A percentile compares a stretch with the other conserved stretches of the same genome.
Evolutionary conservation across 2,329 filamentous ascomycete genomes (phyloP).

Genomic region (Thermoascus crustaceus): DNA sequence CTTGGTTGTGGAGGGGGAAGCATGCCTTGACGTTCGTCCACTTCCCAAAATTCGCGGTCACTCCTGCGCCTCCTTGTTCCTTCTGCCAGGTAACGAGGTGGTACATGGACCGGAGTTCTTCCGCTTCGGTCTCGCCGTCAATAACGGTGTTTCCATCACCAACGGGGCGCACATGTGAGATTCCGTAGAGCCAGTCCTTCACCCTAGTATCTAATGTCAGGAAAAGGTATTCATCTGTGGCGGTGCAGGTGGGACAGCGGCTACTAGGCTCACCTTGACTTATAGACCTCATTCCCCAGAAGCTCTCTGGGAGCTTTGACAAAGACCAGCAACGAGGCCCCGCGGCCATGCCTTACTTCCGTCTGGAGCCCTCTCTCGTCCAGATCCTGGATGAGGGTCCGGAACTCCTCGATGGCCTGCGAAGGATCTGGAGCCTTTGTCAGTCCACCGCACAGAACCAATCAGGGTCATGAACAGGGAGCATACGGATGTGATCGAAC

Average conservation of each 20-base stretch:
- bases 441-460: conserved; percentile 6
- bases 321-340: conserved; percentile 71
- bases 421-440: conserved; percentile 47
- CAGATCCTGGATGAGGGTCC: conserved; percentile 67
- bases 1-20: conserved; percentile 73
- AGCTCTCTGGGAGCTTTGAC: conserved; percentile 70
- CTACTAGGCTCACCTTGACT: conserved; percentile 53
- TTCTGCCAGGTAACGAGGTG: conserved; percentile 68
- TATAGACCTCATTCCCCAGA: conserved; percentile 72
- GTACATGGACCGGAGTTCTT: conserved; percentile 80
- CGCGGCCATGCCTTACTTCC: conserved; percentile 74
- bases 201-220: conserved; percentile 47
- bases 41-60: conserved; percentile 58
- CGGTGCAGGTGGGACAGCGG: not conserved
- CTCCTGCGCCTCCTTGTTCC: conserved; percentile 69
- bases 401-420: conserved; percentile 66
- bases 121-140: conserved; percentile 77
- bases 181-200: conserved; percentile 88
- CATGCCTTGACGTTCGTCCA: conserved; percentile 69
- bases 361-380: conserved; percentile 73
- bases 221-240: not conserved
- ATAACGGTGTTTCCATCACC: conserved; percentile 63
- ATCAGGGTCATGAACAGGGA: conserved; percentile 1
- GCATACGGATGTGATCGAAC: conserved; percentile 58
- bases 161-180: conserved; percentile 67